phyloP scores from a whole-genome alignment of 1,284 basidiomycete species.

The Papiliotrema laurentii region DNA sequence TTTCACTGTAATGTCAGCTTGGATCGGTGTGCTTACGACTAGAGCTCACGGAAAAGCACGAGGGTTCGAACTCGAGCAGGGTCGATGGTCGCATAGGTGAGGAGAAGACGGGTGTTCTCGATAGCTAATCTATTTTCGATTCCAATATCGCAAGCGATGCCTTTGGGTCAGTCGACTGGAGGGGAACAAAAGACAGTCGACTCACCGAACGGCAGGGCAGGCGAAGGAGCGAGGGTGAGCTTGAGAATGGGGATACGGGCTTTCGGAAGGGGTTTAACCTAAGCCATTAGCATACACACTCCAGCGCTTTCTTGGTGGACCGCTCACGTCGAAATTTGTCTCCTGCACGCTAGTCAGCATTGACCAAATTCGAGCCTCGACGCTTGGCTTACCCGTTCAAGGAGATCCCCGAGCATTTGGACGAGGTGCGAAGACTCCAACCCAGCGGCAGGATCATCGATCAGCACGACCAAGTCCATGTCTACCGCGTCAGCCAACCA shows the following conservation, averaged over 20 bases:
- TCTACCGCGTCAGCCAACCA: conserved; percentile 54
- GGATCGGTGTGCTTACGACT: neutral
- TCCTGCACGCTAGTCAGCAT: too few relatives aligned
- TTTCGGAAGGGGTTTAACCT: conserved; percentile 92
- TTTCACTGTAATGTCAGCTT: conserved; percentile 63
- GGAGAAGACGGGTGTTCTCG: conserved; percentile 91
- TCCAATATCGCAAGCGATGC: conserved; percentile 92
- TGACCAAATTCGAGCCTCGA: conserved; percentile 3
- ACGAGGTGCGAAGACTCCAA: conserved; percentile 83
- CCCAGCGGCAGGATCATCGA: conserved; percentile 66
- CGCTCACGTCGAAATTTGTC: conserved; percentile 71
- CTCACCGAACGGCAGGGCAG: conserved; percentile 72
- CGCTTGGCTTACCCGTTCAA: conserved; percentile 71
- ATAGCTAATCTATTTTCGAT: conserved; percentile 95
- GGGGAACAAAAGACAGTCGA: neutral
- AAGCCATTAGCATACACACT: neutral
- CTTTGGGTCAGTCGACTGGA: conserved; percentile 25
- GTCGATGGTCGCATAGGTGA: conserved; percentile 97
- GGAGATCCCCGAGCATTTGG: conserved; percentile 84
- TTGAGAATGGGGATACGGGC: conserved; percentile 99
- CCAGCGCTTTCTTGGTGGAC: neutral
- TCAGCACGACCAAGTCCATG: conserved; percentile 97
- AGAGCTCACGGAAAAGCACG: conserved; percentile 75
- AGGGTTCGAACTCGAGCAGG: conserved; percentile 87
- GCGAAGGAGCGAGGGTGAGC: conserved; percentile 83